phyloP scores from a whole-genome alignment of 164 flowering plant genomes.

The Annona squamosa region DNA sequence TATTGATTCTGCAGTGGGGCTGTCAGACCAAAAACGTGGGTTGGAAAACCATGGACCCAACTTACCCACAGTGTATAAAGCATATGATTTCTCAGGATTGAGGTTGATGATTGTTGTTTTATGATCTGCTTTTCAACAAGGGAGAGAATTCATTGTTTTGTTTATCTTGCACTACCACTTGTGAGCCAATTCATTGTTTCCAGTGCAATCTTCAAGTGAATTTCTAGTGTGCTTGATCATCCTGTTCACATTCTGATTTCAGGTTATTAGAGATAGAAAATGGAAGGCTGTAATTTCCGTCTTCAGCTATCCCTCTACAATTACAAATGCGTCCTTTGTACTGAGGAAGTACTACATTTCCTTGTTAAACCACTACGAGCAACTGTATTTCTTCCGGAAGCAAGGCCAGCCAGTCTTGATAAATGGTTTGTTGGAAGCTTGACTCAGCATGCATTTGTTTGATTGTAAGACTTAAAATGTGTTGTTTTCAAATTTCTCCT shows the following conservation, averaged over 20 bases:
- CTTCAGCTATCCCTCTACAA: conserved; percentile 58
- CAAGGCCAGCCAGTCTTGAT: conserved; percentile 24
- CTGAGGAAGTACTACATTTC: conserved; percentile 64
- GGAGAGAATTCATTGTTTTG: no score
- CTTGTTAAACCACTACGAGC: conserved; percentile 76
- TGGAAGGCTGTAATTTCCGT: conserved; percentile 68
- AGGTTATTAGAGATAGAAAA: conserved; percentile 70
- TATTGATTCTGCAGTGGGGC: no score
- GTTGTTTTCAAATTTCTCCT: background rate
- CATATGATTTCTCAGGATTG: no score
- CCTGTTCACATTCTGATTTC: conserved; percentile 14
- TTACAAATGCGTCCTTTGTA: conserved; percentile 68
- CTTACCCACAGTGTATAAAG: no score
- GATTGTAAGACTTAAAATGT: background rate
- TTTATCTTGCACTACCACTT: background rate
- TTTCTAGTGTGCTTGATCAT: background rate
- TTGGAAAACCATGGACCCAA: no score
- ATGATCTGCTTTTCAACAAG: no score
- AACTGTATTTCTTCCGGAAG: conserved; percentile 56
- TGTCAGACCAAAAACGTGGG: no score
- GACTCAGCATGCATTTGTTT: background rate
- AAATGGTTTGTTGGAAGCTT: conserved; percentile 25
- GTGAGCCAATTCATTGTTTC: background rate
- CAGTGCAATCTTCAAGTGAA: background rate
- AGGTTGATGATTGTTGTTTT: no score